These are phyloP conservation scores for Elsinoe ampelina DNA, from an alignment of 2,329 filamentous ascomycete genomes.

Conservation along the genomic window DNA sequence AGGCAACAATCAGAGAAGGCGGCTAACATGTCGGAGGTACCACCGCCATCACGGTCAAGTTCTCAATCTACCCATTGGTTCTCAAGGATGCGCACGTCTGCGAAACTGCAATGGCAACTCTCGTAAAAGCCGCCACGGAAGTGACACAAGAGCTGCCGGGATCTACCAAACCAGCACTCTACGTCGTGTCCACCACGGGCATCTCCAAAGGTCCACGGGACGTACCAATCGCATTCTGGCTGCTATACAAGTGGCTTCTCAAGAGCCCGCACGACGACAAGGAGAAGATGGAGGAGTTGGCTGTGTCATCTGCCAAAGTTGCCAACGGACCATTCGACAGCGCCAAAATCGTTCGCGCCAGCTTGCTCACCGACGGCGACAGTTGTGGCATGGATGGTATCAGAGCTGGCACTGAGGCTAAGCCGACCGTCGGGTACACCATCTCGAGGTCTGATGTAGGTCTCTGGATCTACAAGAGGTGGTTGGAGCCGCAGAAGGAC, in stretches of 20 bases:
- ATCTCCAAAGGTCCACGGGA: conserved; percentile 27
- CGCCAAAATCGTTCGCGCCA: conserved; percentile 30
- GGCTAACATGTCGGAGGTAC: conserved; percentile 12
- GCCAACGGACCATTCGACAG: conserved; percentile 20
- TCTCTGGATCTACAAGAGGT: conserved; percentile 26
- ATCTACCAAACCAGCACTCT: conserved; percentile 23
- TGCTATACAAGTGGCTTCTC: conserved; percentile 30
- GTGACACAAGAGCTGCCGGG: conserved; percentile 14
- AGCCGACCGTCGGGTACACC: conserved; percentile 30
- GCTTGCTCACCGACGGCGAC: conserved; percentile 28
- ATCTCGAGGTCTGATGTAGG: conserved; percentile 34
- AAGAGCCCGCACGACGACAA: conserved; percentile 34
- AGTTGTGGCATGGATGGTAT: conserved; percentile 24
- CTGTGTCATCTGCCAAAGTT: conserved; percentile 22
- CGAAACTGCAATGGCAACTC: conserved; percentile 23
- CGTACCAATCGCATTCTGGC: conserved; percentile 26
- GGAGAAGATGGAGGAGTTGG: conserved; percentile 26
- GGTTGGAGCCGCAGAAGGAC: neutral
- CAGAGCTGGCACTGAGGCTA: conserved; percentile 25
- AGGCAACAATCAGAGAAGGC: conserved; percentile 15
- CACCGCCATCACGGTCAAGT: conserved; percentile 7
- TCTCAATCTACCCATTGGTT: conserved; percentile 23
- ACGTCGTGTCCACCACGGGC: conserved; percentile 32
- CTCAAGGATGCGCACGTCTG: conserved; percentile 30
- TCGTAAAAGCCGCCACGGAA: conserved; percentile 26